A percentile compares a stretch with the other conserved stretches of the same genome.
These are phyloP conservation scores for Monosporascus ibericus DNA, from an alignment of 2,329 filamentous ascomycete species.

Conservation along the genomic window DNA sequence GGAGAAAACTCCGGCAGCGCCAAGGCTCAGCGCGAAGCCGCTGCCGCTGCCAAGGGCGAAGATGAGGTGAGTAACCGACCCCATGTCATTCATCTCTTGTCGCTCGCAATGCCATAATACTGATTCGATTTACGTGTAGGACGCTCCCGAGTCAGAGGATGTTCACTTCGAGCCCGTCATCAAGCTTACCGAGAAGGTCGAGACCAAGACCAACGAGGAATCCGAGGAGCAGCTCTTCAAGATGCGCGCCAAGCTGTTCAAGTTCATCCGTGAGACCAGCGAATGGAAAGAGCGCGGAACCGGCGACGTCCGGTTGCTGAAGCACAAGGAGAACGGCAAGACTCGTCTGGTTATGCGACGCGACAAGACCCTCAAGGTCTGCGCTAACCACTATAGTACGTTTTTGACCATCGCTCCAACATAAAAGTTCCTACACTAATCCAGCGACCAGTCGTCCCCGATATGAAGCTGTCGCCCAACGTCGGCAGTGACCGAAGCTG, in stretches of 20 bases:
- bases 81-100: conserved; percentile 1
- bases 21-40: conserved; percentile 67
- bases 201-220: conserved; percentile 97
- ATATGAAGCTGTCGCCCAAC: conserved; percentile 98
- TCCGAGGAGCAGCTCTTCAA: conserved; percentile 96
- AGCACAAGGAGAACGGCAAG: conserved; percentile 99
- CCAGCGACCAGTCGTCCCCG: conserved; percentile 68
- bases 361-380: conserved; percentile 99
- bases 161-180: conserved; percentile 97
- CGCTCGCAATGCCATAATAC: neutral
- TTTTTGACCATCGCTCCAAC: conserved; percentile 11
- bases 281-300: conserved; percentile 99
- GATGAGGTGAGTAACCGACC: conserved; percentile 43
- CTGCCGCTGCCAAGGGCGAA: conserved; percentile 47
- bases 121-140: conserved; percentile 37
- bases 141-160: conserved; percentile 80
- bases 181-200: conserved; percentile 92
- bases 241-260: conserved; percentile 99
- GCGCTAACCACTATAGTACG: conserved; percentile 99
- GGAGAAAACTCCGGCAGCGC: conserved; percentile 85
- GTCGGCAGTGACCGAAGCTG: conserved; percentile 97
- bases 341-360: conserved; percentile 96
- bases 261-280: conserved; percentile 83
- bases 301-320: conserved; percentile 90
- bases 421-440: conserved; percentile 7